phyloP scores from a whole-genome alignment of 2,329 filamentous ascomycete species.

The Beauveria medogensis region DNA sequence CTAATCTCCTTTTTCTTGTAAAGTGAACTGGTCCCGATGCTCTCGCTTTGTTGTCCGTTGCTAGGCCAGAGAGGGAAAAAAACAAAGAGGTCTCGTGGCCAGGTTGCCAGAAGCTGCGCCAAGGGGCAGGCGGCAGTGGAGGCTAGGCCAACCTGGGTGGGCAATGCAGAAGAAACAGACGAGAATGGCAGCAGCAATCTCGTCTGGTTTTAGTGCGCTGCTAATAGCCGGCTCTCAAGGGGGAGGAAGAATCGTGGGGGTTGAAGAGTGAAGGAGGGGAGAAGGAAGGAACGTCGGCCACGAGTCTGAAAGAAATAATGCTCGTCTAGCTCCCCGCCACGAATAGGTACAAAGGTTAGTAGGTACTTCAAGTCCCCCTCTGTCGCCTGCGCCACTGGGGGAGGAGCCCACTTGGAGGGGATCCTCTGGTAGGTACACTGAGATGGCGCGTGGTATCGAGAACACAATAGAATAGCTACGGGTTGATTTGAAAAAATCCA shows the following conservation, averaged over 20 bases:
- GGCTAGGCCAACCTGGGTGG: neutral
- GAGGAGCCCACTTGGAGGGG: too few species aligned
- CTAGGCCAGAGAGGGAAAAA: neutral
- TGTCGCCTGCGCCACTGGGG: too few species aligned
- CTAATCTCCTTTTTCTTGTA: neutral
- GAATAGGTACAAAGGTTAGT: neutral
- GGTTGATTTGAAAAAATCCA: too few species aligned
- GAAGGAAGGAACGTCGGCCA: neutral
- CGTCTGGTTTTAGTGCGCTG: neutral
- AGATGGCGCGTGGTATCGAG: too few species aligned
- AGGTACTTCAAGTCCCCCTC: too few species aligned
- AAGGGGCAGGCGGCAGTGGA: neutral
- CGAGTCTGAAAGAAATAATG: neutral
- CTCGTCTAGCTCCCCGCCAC: neutral
- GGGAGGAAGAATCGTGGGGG: neutral
- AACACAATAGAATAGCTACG: too few species aligned
- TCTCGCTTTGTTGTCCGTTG: neutral
- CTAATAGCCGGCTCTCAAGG: neutral
- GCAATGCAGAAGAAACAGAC: constrained; percentile 3
- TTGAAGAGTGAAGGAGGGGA: neutral
- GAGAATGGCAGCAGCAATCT: neutral
- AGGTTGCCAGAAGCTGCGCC: neutral
- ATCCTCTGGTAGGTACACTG: too few species aligned
- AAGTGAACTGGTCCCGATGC: neutral
- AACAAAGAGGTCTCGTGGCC: constrained; percentile 10